Evolutionary conservation across 2,329 filamentous ascomycete species (phyloP), one percentile per base, ranked within the genome.

Genomic region (Xylariaceae sp.): DNA sequence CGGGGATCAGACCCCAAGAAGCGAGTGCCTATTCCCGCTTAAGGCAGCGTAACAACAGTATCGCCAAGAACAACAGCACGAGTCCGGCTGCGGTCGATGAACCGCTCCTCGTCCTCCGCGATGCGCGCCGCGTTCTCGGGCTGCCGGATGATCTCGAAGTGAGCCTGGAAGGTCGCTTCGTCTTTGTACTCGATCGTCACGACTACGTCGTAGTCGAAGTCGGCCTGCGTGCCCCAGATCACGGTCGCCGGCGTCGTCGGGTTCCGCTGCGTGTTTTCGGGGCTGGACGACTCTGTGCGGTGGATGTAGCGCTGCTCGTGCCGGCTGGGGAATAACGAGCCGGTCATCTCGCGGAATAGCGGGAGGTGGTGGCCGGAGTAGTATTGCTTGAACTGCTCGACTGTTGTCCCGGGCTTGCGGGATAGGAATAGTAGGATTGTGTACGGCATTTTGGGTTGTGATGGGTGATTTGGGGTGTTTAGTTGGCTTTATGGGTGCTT

Each of bases 231-330:
- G 19, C 54, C 54, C 26, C 29, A 1, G 18, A 46, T n/a, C 1
- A 54, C 30, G 10, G 1, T 45, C 1, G 54, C 51, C 3, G 51
- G 51, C 1, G 47, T 56, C 2, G 18, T 15, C 1, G 32, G n/a
- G 13, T 51, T 56, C 2, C 54, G 37, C 3, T 8, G 15, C 22
- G 54, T 54, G 44, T 26, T 42, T 9, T 12, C 12, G 3, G 30
- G 7, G 22, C n/a, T 6, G 3, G 26, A 3, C 13, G 2, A 2
- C 5, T 37, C 26, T 10, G 51, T 45, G 2, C 54, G 52, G 6
- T 53, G 49, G 22, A 61, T 53, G 40, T 61, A 62, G 9, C 44
- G 54, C 18, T 56, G 54, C 1, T 36, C 57, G 47, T 62, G 58
- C 5, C 18, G 42, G 1, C 51, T 6, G 7, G 60, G 55, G 47